phyloP scores from a whole-genome alignment of 2,329 filamentous ascomycete genomes.

The Ascochyta rabiei region DNA sequence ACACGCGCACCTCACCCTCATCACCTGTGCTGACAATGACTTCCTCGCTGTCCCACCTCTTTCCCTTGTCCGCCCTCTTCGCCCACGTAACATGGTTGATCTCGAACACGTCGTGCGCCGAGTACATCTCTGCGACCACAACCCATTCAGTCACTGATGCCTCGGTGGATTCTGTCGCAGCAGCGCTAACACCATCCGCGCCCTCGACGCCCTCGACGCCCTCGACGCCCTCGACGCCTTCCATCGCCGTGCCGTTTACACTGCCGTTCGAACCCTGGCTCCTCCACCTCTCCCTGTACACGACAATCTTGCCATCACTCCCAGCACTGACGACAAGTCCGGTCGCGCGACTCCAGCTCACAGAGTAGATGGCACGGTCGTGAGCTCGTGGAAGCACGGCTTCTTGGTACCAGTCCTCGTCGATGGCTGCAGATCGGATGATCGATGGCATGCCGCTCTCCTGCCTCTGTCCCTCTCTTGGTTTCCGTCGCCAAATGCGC shows the following conservation, averaged over 20 bases:
- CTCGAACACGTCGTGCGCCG: constrained; percentile 90
- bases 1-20: constrained; percentile 85
- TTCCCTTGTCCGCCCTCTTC: constrained; percentile 71
- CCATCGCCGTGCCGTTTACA: constrained; percentile 21
- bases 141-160: constrained; percentile 66
- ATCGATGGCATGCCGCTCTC: constrained; percentile 79
- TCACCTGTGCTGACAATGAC: constrained; percentile 91
- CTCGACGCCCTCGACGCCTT: constrained; percentile 23
- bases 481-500: constrained; percentile 75
- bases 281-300: constrained; percentile 30
- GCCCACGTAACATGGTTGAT: constrained; percentile 94
- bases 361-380: constrained; percentile 80
- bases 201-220: constrained; percentile 21
- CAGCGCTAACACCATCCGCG: constrained; percentile 24
- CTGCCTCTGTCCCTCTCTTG: constrained; percentile 57
- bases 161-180: constrained; percentile 22
- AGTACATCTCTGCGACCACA: constrained; percentile 70
- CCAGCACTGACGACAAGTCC: constrained; percentile 87
- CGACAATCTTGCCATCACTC: constrained; percentile 63
- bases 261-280: constrained; percentile 32
- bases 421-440: constrained; percentile 72
- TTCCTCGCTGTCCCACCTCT: constrained; percentile 71
- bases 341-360: constrained; percentile 78
- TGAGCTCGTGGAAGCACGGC: constrained; percentile 76
- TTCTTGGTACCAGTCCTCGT: constrained; percentile 85